Base-by-base conservation (phyloP, 2,329 filamentous ascomycete genomes). In the Neoarthrinium moseri region DNA sequence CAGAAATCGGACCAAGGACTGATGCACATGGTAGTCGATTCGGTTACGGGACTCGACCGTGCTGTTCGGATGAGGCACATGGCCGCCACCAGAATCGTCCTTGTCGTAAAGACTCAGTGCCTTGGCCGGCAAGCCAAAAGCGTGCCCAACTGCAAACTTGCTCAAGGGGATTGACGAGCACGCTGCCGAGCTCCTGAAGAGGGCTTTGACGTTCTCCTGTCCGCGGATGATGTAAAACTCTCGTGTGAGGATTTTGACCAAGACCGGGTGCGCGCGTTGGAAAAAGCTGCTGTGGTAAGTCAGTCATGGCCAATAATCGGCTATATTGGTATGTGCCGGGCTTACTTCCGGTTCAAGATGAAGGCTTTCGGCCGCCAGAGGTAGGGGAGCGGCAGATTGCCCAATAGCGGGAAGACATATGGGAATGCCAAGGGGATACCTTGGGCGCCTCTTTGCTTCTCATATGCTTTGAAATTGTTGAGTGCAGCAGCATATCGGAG, bases 71-170 rank as follows among this genome's bases (percentile, higher is more conserved):
- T 57, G 44, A 43, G 55, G 52, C 6, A 53, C 43, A 47, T 47
- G 51, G 38, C 51, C 43, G 8, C 52, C 46, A 7, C 59, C 57
- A 20, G 59, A 61, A 34, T 59, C 56, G 20, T 60, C 58, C 37
- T 52, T 56, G 49, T 60, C 57, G 23, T 53, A 60, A 17, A 59
- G 42, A 17, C 45, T 48, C 46, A 58, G 44, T 11, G 58, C 57
- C 24, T 54, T 53, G 26, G 54, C 35, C 20, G 55, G 53, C 15
- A 61, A 42, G 46, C 58, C 59, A 36, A 60, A 60, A 13, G 54
- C 58, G 37, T 60, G 45, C n/a, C 55, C 56, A 26, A 62, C 56
- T 32, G 57, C 59, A 26, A 61, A 62, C 38, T 57, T 57, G 34
- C 59, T 53, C 24, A 60, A 60, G 12, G 57, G 56, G 17, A 61